Evolutionary conservation across 176 grass and related monocot species (phyloP), one percentile per base, ranked within the genome.

Genomic region (Hyparrhenia diplandra): DNA sequence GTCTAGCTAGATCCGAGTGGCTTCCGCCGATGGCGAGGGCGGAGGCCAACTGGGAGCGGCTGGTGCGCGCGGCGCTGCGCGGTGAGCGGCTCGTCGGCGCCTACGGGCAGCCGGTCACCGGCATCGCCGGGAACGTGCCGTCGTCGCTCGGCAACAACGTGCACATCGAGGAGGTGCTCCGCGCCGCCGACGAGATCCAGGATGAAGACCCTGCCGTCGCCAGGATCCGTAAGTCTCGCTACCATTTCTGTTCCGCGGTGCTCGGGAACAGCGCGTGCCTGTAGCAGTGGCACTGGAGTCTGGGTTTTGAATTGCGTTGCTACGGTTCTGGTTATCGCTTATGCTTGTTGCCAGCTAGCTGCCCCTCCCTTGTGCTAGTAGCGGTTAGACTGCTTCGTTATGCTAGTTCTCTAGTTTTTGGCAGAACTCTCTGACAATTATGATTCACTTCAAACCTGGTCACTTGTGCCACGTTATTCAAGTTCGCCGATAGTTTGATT

Each of bases 131-230:
- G 28, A 89, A 69, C 45, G 95, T 98, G 5, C 95, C 95, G 8
- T 85, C 92, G 52, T 95, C 35, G 41, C 88, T 98, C 74, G 82
- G 83, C 8, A 93, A 95, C 87, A 93, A 92, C 79, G 84, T 61
- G 8, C 92, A 95, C 81, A 98, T 95, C 84, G 95, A 98, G 13
- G 92, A 98, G 82, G 90, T 98, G 64, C 90, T 98, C 31, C 89
- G 90, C 74, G 90, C 92, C 10, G 95, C 95, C 20, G 95, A 98
- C 51, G 92, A 93, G 95, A 95, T 98, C 84, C 92, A 98, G 85
- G 90, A 98, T 29, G 95, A 95, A 67, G 92, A 98, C 80, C 88
- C 86, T 46, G 91, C 71, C 28, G 65, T 95, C 58, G 85, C 92
- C 8, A 94, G 95, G 77, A 98, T 98, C 28, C 75, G 95, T 98